Percentiles rank a stretch among this genome's conserved stretches.
phyloP scores from a whole-genome alignment of 441 rosid genomes.

The Theobroma grandiflorum region DNA sequence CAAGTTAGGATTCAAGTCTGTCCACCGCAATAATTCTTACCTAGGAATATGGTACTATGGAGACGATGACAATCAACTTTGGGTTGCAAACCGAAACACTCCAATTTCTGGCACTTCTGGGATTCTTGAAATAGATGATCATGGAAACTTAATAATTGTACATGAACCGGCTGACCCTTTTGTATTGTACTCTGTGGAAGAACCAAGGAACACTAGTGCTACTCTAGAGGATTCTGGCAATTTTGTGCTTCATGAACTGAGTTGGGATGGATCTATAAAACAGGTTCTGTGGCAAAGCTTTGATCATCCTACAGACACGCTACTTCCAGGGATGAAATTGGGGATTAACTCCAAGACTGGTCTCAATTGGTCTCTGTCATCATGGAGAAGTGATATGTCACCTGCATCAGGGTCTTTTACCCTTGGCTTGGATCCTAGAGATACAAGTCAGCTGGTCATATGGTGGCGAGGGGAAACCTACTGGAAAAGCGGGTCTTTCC shows the following conservation, averaged over 20 bases:
- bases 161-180: neutral
- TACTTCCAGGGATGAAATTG: constrained; percentile 20
- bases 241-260: constrained; percentile 15
- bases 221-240: constrained; percentile 13
- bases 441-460: constrained; percentile 20
- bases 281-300: constrained; percentile 22
- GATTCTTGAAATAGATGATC: constrained; percentile 28
- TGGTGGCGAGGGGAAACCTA: constrained; percentile 26
- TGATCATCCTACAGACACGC: constrained; percentile 22
- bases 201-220: constrained; percentile 19
- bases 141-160: constrained; percentile 15
- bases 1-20: constrained; percentile 19
- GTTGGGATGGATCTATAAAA: neutral
- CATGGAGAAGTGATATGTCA: neutral
- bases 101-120: constrained; percentile 33
- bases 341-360: neutral
- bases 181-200: neutral
- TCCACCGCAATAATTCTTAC: constrained; percentile 2
- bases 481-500: constrained; percentile 36
- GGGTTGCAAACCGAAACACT: constrained; percentile 26
- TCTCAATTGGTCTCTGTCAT: neutral
- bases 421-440: constrained; percentile 24
- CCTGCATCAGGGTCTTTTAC: constrained; percentile 41
- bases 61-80: neutral
- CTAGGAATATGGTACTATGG: constrained; percentile 31